Percentiles rank a stretch among this genome's conserved stretches.
Conservation (phyloP, 257 asterid species). For the Nicotiana otophora region DNA sequence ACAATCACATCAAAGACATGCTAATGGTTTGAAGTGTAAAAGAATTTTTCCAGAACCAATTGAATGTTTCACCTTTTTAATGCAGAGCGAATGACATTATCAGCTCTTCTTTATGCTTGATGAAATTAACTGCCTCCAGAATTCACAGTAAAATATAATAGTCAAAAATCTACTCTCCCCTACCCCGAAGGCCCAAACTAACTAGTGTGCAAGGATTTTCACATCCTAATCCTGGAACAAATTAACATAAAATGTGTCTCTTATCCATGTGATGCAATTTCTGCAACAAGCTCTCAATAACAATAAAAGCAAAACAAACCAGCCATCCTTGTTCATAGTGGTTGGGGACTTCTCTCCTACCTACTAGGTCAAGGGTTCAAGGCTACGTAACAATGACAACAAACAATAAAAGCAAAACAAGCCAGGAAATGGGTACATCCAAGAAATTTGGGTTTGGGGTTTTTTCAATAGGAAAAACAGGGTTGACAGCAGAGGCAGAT, state of each 20-base stretch:
- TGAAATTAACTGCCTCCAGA: not conserved
- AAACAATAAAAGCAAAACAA: not conserved
- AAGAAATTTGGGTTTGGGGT: not conserved
- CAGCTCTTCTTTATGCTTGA: not conserved
- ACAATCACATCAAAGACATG: not conserved
- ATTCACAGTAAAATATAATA: no score
- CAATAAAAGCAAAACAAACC: not conserved
- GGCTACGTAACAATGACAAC: no score
- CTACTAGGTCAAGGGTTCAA: no score
- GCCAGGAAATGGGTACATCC: not conserved
- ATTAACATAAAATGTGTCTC: not conserved
- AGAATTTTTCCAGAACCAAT: not conserved
- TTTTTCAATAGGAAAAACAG: not conserved
- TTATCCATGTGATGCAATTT: not conserved
- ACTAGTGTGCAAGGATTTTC: not conserved
- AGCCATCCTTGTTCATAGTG: no score
- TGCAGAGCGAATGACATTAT: not conserved
- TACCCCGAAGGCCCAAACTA: not conserved
- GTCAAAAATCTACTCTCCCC: not conserved
- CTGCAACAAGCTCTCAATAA: not conserved
- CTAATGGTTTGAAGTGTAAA: not conserved
- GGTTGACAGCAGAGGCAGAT: not conserved
- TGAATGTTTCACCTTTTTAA: not conserved
- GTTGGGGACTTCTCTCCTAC: no score
- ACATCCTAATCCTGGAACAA: slow-evolving; percentile 2